Conservation (phyloP, 768 basidiomycete genomes). For the Omphalotus guepiniiformis region DNA sequence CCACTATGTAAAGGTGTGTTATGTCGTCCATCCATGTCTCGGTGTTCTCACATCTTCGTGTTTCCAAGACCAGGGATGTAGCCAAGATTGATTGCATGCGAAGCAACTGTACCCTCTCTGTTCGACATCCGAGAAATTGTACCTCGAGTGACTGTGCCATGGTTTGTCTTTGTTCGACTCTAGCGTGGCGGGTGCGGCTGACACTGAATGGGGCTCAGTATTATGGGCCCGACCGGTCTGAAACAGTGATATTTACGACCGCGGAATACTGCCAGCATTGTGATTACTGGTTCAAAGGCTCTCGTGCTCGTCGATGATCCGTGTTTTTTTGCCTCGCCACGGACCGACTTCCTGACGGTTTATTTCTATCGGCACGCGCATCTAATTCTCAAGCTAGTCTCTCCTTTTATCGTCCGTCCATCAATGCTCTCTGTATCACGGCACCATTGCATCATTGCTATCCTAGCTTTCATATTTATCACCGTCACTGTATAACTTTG, state of each 20-base stretch:
- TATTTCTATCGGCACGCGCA: neutral
- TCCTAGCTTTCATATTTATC: conserved; percentile 11
- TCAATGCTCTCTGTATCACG: conserved; percentile 10
- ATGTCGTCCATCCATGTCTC: neutral
- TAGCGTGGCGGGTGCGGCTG: conserved; percentile 7
- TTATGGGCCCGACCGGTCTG: conserved; percentile 64
- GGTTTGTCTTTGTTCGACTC: conserved; percentile 18
- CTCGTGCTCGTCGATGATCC: conserved; percentile 32
- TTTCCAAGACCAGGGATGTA: conserved; percentile 28
- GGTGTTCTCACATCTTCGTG: neutral
- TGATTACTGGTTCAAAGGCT: conserved; percentile 53
- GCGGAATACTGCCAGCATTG: conserved; percentile 54
- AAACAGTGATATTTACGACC: conserved; percentile 50
- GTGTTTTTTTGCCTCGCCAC: conserved; percentile 1
- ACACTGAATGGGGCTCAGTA: no score
- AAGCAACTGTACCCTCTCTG: conserved; percentile 36
- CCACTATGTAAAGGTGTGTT: conserved; percentile 59
- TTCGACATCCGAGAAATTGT: conserved; percentile 36
- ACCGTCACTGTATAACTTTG: neutral
- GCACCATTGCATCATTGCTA: conserved; percentile 8
- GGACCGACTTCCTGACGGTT: neutral
- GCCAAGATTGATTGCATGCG: conserved; percentile 30
- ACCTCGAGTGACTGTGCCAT: conserved; percentile 39
- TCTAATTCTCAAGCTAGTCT: conserved; percentile 5
- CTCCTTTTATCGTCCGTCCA: neutral